Evolutionary conservation across 345 rosid species (phyloP), one percentile per base, ranked within the genome.

Genomic region (Populus tremula): DNA sequence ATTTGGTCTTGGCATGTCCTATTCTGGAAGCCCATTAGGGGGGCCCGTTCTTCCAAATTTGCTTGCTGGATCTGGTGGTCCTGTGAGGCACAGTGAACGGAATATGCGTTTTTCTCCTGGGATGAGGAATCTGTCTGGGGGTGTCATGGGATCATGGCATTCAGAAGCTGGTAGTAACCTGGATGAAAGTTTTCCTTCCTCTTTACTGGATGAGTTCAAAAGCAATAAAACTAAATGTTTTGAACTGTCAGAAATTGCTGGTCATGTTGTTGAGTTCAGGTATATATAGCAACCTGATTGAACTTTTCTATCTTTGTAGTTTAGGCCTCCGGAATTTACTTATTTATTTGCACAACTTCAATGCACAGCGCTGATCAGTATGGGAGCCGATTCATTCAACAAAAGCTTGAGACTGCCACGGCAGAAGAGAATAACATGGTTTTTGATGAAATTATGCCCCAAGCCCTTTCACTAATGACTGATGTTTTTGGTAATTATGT

Each of bases 401-500:
- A 94, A 84, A 93, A 91, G 84, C 98, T 94, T 14, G 98, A 94
- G 89, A 90, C 93, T 77, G 97, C 98, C 36, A 87, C 93, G 45
- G 61, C 78, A n/a, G 97, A 89, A 56, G 98, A 94, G 87, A 94
- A 89, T 80, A 84, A 84, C 85, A 94, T 94, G 95, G 93, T 94
- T 50, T 94, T 91, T 78, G 83, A 82, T 79, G 98, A 94, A 86
- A 93, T 94, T 64, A 91, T 94, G 94, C 95, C 97, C 12, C 89
- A 87, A 69, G 93, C 91, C 31, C 89, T 94, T 67, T 80, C 94
- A 35, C 81, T 94, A 71, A 94, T 94, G 97, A 94, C 98, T 53
- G 98, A 94, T 71, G 98, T 94, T 54, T 94, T 94, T 79, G 98
- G 98, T 61, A 94, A 94, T 75, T 94, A 94, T 85, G 98, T 94